These are phyloP conservation scores for Lodderomyces metapsilosis DNA, from an alignment of 1,139 yeast genomes.

Conservation along the genomic window DNA sequence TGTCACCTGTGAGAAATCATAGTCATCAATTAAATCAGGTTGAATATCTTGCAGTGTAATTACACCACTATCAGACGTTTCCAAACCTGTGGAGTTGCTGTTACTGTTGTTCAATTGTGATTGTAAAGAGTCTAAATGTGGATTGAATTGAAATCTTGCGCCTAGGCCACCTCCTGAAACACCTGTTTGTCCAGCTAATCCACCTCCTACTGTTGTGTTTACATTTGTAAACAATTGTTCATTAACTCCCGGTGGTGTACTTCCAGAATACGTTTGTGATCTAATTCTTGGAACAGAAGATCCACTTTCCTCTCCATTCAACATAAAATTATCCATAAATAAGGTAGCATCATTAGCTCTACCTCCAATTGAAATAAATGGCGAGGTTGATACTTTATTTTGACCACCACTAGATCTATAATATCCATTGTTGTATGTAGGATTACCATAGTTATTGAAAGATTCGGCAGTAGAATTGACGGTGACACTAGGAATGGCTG, in stretches of 20 bases:
- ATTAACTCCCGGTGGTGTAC: constrained; percentile 30
- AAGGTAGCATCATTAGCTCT: constrained; percentile 29
- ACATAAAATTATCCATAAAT: constrained; percentile 34
- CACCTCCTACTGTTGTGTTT: constrained; percentile 10
- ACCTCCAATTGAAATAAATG: constrained; percentile 17
- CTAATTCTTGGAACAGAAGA: constrained; percentile 29
- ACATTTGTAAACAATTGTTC: constrained; percentile 15
- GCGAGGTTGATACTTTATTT: constrained; percentile 14
- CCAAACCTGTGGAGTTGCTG: too few relatives aligned
- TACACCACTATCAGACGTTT: too few relatives aligned
- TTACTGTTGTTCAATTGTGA: constrained; percentile 1
- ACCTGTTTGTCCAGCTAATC: constrained; percentile 6
- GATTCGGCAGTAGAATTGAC: constrained; percentile 8
- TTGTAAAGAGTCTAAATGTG: constrained; percentile 14
- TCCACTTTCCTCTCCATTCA: constrained; percentile 13
- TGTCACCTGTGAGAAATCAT: constrained; percentile 42
- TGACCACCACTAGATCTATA: background rate
- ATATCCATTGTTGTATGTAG: constrained; percentile 1
- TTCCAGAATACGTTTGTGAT: constrained; percentile 45
- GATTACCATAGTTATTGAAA: background rate
- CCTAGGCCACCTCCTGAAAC: background rate
- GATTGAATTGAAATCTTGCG: constrained; percentile 13
- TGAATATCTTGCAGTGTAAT: constrained; percentile 11
- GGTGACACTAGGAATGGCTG: constrained; percentile 24
- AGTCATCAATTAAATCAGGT: constrained; percentile 52